Percentiles rank a stretch among this genome's conserved stretches.
These are phyloP conservation scores for Ambrosiella beaveri DNA, from an alignment of 2,329 filamentous ascomycete genomes.

Conservation along the genomic window DNA sequence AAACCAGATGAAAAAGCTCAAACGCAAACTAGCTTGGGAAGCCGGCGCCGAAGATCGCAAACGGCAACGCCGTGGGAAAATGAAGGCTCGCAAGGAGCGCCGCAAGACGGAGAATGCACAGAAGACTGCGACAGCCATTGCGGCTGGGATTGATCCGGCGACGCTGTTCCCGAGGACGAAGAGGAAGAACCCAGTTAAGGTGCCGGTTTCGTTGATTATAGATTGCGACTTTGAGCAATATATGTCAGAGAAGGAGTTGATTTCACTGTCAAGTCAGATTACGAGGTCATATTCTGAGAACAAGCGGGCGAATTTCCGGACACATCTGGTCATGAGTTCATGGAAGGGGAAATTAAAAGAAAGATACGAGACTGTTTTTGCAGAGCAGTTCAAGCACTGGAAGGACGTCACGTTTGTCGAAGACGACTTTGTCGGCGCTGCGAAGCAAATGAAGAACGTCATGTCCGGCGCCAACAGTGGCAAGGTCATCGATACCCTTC, in stretches of 20 bases:
- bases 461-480: slow-evolving; percentile 46
- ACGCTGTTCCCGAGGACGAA: slow-evolving; percentile 20
- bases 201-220: slow-evolving; percentile 66
- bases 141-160: slow-evolving; percentile 26
- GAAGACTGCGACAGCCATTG: slow-evolving; percentile 28
- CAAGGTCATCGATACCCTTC: slow-evolving; percentile 40
- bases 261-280: slow-evolving; percentile 68
- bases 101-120: slow-evolving; percentile 33
- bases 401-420: slow-evolving; percentile 57
- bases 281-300: slow-evolving; percentile 86
- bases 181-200: slow-evolving; percentile 27
- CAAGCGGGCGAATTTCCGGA: slow-evolving; percentile 44
- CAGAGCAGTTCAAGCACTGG: slow-evolving; percentile 59
- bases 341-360: slow-evolving; percentile 61
- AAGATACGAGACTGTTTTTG: slow-evolving; percentile 62
- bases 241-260: slow-evolving; percentile 74
- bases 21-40: slow-evolving; percentile 58
- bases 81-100: slow-evolving; percentile 28
- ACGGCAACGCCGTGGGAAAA: slow-evolving; percentile 36
- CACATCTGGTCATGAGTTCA: slow-evolving; percentile 60
- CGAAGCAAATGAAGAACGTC: slow-evolving; percentile 43
- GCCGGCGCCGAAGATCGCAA: slow-evolving; percentile 44
- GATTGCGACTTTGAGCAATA: slow-evolving; percentile 85
- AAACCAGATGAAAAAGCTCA: slow-evolving; percentile 66
- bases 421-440: slow-evolving; percentile 55